These are phyloP conservation scores for Fusarium sororula DNA, from an alignment of 2,329 filamentous ascomycete species.

Conservation along the genomic window DNA sequence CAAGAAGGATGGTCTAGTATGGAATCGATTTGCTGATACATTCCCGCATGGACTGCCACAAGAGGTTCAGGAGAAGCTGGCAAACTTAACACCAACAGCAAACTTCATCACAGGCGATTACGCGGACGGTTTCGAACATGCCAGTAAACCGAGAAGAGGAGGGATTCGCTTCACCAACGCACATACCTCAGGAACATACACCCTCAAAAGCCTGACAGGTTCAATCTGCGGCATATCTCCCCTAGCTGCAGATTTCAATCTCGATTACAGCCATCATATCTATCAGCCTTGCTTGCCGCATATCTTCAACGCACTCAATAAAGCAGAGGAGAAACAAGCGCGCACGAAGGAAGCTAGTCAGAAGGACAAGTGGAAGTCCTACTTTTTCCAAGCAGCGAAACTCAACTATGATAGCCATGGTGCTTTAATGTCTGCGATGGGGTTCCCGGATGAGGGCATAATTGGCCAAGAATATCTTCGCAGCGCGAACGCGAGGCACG, in stretches of 20 bases:
- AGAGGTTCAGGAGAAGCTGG: constrained; percentile 38
- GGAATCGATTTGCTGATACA: constrained; percentile 44
- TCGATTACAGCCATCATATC: constrained; percentile 51
- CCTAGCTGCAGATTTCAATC: constrained; percentile 53
- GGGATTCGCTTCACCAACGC: constrained; percentile 53
- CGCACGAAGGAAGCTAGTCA: too few relatives aligned
- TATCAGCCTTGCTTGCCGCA: constrained; percentile 57
- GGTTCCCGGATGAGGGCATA: constrained; percentile 41
- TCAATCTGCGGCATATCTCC: constrained; percentile 54
- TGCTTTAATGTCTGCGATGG: constrained; percentile 42
- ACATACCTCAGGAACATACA: constrained; percentile 54
- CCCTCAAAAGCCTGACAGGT: constrained; percentile 53
- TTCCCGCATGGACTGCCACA: constrained; percentile 45
- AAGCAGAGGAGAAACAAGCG: not conserved
- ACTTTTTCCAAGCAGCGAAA: constrained; percentile 32
- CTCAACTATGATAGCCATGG: constrained; percentile 46
- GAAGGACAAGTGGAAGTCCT: constrained; percentile 43
- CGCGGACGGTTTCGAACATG: constrained; percentile 45
- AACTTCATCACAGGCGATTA: constrained; percentile 49
- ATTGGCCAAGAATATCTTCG: constrained; percentile 44
- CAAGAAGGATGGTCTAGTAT: constrained; percentile 51
- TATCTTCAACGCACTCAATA: constrained; percentile 47
- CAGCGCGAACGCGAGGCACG: constrained; percentile 41
- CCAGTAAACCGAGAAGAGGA: constrained; percentile 39
- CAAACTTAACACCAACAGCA: constrained; percentile 44